A percentile compares a stretch with the other conserved stretches of the same genome.
phyloP scores from a whole-genome alignment of 2,329 filamentous ascomycete genomes.

The Venturia nashicola region DNA sequence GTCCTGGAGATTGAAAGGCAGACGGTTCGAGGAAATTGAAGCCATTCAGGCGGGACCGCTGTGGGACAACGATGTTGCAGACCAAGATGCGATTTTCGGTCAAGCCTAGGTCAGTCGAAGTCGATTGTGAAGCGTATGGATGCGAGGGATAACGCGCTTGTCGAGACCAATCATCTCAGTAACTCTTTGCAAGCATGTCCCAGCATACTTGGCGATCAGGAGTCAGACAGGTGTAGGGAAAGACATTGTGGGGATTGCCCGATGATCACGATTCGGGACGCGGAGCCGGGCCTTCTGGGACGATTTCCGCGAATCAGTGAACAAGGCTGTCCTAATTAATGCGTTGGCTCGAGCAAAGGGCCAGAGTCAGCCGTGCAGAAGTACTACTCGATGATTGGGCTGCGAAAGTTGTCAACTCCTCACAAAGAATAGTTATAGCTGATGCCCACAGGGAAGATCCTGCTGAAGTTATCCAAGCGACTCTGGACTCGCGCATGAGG shows the following conservation, averaged over 20 bases:
- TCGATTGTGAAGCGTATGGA: neutral
- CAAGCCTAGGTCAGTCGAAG: neutral
- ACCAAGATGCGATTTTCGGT: no score
- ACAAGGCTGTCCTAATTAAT: neutral
- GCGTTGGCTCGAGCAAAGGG: neutral
- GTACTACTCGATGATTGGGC: neutral
- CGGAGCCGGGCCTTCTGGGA: neutral
- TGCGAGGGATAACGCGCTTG: neutral
- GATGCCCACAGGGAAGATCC: no score
- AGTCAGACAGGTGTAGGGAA: neutral
- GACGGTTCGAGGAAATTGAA: neutral
- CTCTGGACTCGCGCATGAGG: neutral
- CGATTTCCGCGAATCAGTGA: neutral
- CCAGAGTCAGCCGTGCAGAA: neutral
- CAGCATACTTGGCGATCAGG: neutral
- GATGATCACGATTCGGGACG: neutral
- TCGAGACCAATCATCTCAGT: neutral
- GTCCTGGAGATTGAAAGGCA: neutral
- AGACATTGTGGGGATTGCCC: neutral
- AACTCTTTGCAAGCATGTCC: neutral
- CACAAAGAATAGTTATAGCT: no score
- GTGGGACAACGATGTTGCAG: neutral
- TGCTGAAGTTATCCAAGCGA: no score
- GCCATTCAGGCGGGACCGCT: no score
- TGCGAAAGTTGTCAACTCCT: neutral